Base-by-base conservation (phyloP, 2,329 filamentous ascomycete species). In the Ascochyta clinopodiicola region DNA sequence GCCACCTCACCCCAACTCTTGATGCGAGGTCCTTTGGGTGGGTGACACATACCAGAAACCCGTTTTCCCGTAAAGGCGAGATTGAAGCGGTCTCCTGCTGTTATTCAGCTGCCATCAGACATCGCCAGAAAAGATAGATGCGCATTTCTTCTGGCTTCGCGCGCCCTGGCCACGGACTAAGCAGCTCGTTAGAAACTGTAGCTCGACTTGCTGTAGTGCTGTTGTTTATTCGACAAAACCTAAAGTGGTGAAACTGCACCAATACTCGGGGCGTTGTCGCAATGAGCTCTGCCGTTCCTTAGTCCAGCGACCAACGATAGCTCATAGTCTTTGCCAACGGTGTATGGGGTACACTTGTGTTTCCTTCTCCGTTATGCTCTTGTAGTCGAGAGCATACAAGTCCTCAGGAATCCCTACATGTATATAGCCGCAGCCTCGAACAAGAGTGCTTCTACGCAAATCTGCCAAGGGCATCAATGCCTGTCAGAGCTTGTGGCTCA, bases 381-480 rank as follows among this genome's bases (percentile, higher is more conserved):
- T 39, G 39, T 40, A 48, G 40, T 40, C 44, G 44, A 42, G 54
- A 44, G 31, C 44, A 50, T 52, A 54, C 42, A 52, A 46, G 56
- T 45, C 44, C 51, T 55, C 29, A 45, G 39, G 35, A 48, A 49
- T 50, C 54, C 61, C 58, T 61, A 59, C 45, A 55, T 63, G 62
- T 60, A 59, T 62, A 27, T 59, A 29, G 46, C 59, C 59, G 46
- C 53, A 45, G 40, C 59, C 46, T 51, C 46, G 52, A 29, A 51
- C 38, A 42, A 62, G 57, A 62, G 59, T 63, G 49, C 61, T 59
- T 60, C 57, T 62, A 57, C 61, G 59, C 56, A 62, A 60, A 51
- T 35, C 21, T 58, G 63, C 69, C 69, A 69, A 31, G 68, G 67
- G 58, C 63, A 63, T 55, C 48, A 22, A 47, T 61, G 65, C 53